Conservation (phyloP, 2,329 filamentous ascomycete genomes). For the Chaetomiaceae sp. region DNA sequence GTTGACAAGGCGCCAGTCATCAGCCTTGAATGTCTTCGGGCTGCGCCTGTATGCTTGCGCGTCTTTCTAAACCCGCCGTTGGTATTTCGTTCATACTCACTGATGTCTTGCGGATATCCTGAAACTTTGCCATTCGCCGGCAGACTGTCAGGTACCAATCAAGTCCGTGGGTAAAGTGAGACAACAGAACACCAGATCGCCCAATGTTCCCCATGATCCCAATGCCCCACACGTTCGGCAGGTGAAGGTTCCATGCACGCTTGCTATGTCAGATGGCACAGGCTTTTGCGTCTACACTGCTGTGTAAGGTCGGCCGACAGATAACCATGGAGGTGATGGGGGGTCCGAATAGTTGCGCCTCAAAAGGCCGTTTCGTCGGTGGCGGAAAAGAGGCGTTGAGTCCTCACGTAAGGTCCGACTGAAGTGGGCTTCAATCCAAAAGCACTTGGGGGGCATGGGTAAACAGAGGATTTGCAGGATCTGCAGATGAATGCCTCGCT, state of each 20-base stretch:
- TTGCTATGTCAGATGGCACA: too few species aligned
- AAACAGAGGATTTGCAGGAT: slow-evolving; percentile 12
- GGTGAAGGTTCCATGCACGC: neutral
- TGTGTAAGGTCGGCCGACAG: neutral
- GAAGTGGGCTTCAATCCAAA: slow-evolving; percentile 6
- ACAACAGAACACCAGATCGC: neutral
- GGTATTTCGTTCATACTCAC: neutral
- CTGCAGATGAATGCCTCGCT: slow-evolving; percentile 11
- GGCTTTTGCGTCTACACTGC: neutral
- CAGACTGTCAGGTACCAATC: too few species aligned
- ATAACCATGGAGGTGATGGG: neutral
- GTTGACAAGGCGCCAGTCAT: too few species aligned
- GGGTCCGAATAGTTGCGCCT: neutral
- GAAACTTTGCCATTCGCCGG: too few species aligned
- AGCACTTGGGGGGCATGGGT: slow-evolving; percentile 16
- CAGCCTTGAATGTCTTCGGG: neutral
- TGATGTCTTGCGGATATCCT: slow-evolving; percentile 1
- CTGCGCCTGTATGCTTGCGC: slow-evolving; percentile 7
- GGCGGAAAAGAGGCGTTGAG: neutral
- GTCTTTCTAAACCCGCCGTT: neutral
- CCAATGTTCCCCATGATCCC: too few species aligned
- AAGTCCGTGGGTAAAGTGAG: too few species aligned
- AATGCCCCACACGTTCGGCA: neutral
- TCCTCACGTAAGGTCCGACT: neutral
- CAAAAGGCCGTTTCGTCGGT: neutral